phyloP scores from a whole-genome alignment of 805 yeast genomes.

The Saturnispora galanensis region DNA sequence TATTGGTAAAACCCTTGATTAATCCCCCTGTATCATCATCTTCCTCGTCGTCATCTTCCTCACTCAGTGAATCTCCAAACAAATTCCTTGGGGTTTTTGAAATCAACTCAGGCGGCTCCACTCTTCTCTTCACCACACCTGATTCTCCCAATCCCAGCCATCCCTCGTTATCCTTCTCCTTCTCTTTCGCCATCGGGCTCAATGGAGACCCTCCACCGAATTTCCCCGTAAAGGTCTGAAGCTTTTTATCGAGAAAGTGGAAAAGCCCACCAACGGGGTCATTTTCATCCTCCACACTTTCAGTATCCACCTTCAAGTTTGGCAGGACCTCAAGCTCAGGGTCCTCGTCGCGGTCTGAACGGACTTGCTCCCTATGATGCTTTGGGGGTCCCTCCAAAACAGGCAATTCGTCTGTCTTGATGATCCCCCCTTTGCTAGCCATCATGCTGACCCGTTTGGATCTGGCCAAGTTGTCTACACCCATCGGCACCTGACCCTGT shows the following conservation, averaged over 20 bases:
- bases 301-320: background rate
- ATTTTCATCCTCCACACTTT: background rate
- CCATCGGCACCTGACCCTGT: constrained; percentile 24
- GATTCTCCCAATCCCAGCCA: constrained; percentile 4
- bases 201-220: background rate
- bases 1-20: background rate
- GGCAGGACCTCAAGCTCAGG: background rate
- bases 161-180: background rate
- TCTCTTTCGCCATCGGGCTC: background rate
- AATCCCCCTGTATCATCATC: background rate
- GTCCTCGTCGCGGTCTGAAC: background rate
- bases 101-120: constrained; percentile 17
- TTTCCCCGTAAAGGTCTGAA: constrained; percentile 5
- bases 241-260: constrained; percentile 6
- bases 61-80: constrained; percentile 25
- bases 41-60: constrained; percentile 16
- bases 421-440: background rate
- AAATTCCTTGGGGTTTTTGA: constrained; percentile 14
- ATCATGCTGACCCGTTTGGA: constrained; percentile 7
- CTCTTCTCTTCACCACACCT: constrained; percentile 12
- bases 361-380: background rate
- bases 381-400: constrained; percentile 1
- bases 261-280: background rate
- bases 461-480: constrained; percentile 18
- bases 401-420: constrained; percentile 8